These are phyloP conservation scores for Rhizophora apiculata DNA, from an alignment of 345 rosid species.

Conservation along the genomic window DNA sequence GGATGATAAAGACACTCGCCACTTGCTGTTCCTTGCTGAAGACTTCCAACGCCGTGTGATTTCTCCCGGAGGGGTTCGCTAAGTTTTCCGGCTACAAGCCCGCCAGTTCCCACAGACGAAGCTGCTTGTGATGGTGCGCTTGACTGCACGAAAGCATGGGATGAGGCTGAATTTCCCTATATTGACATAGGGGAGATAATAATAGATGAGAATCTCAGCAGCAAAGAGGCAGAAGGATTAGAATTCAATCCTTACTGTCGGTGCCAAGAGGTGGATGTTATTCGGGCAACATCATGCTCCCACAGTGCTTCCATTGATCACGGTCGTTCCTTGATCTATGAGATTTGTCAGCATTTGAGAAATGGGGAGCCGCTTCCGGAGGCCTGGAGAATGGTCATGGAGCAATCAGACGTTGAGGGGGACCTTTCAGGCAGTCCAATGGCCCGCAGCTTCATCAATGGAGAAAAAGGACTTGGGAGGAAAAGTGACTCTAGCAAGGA, in stretches of 20 bases:
- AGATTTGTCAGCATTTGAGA: conserved; percentile 57
- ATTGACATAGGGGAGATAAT: conserved; percentile 46
- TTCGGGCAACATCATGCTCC: conserved; percentile 46
- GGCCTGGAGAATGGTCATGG: conserved; percentile 54
- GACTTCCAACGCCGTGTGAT: conserved; percentile 50
- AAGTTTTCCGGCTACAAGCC: conserved; percentile 55
- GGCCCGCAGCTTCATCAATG: conserved; percentile 42
- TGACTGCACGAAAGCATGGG: conserved; percentile 69
- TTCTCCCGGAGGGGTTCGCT: conserved; percentile 44
- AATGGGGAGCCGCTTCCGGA: conserved; percentile 61
- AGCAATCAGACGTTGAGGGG: conserved; percentile 60
- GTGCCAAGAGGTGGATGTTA: conserved; percentile 48
- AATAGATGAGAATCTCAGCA: conserved; percentile 43
- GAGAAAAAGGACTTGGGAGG: conserved; percentile 23
- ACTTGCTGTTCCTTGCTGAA: conserved; percentile 57
- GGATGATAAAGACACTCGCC: conserved; percentile 49
- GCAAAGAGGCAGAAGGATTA: conserved; percentile 48
- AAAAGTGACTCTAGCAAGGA: conserved; percentile 46
- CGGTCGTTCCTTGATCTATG: conserved; percentile 60
- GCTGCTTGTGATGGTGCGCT: conserved; percentile 39
- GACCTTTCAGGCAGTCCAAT: conserved; percentile 66
- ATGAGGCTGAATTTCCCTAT: conserved; percentile 47
- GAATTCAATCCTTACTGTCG: conserved; percentile 54
- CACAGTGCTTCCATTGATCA: conserved; percentile 76
- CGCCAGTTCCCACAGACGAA: conserved; percentile 46